Evolutionary conservation across 257 asterid genomes (phyloP), one percentile per base, ranked within the genome.

Genomic region (Nyctanthes arbortristis): DNA sequence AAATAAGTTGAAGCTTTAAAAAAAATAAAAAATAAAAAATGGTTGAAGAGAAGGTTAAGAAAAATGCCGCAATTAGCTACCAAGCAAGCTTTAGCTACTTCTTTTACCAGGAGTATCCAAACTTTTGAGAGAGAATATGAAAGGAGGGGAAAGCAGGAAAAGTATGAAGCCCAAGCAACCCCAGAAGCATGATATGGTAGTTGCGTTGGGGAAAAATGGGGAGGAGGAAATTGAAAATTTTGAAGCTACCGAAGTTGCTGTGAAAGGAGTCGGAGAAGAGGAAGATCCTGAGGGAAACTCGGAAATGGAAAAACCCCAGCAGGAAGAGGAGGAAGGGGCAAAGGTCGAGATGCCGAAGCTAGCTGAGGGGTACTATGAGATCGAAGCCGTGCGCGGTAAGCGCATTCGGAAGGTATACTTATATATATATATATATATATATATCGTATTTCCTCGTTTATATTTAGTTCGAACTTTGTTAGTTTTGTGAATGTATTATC

Each of bases 311-410:
- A 66, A 12, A 32, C 67, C 7, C 4, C n/a, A n/a, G n/a, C n/a
- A n/a, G n/a, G n/a, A n/a, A n/a, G n/a, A n/a, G n/a, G 79, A 40
- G 32, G 69, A 20, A 22, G 67, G 52, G 16, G 77, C 28, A 25
- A 69, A 54, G 12, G 70, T 32, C 25, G 61, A 37, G 27, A 71
- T 57, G 71, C 80, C 80, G 6, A 75, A 75, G 74, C 83, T 79
- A 13, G 83, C 83, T 4, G 83, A 71, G 67, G 83, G 83, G 10
- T 79, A 37, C 55, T 79, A 79, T 34, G 77, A 70, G 69, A 75
- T 79, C 57, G 83, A 79, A 61, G 77, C 80, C 7, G 77, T 79
- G n/a, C 65, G 83, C 35, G 67, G 57, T 62, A 79, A 68, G 13
- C 62, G 83, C 66, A 70, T 64, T n/a, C 66, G 72, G 36, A 79